A percentile compares a stretch with the other conserved stretches of the same genome.
Evolutionary conservation across 2,329 filamentous ascomycete genomes (phyloP).

Genomic region (Alternaria dauci): DNA sequence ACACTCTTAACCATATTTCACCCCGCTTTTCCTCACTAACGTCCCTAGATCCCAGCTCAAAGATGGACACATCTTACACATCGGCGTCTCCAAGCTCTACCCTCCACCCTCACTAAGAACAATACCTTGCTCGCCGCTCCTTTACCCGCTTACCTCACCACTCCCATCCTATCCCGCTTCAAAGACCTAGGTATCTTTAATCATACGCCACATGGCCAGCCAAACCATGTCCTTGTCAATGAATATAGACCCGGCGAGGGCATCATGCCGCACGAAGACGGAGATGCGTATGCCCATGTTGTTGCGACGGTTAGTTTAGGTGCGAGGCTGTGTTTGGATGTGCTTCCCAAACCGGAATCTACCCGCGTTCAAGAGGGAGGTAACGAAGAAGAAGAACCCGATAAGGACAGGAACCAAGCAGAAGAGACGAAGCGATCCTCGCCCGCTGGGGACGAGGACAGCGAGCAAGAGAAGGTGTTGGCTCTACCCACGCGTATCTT

Average conservation of each 20-base stretch:
- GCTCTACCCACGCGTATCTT: conserved; percentile 64
- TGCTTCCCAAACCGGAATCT: conserved; percentile 60
- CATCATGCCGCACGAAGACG: conserved; percentile 98
- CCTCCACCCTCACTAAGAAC: conserved; percentile 76
- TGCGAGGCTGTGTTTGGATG: conserved; percentile 76
- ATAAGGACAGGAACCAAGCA: not conserved
- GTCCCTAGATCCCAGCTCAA: conserved; percentile 56
- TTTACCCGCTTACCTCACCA: conserved; percentile 77
- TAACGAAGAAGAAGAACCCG: conserved; percentile 21
- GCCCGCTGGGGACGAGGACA: not conserved
- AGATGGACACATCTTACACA: conserved; percentile 90
- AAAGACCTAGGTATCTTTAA: conserved; percentile 60
- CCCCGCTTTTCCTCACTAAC: not conserved
- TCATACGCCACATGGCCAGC: conserved; percentile 74
- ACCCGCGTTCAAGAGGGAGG: conserved; percentile 47
- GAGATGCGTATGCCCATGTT: conserved; percentile 82
- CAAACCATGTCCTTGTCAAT: conserved; percentile 94
- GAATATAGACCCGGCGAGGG: conserved; percentile 88
- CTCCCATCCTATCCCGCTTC: conserved; percentile 71
- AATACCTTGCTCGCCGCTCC: conserved; percentile 77
- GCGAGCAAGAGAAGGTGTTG: conserved; percentile 8
- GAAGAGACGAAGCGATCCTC: not conserved
- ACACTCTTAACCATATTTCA: not conserved
- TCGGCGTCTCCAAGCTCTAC: conserved; percentile 89
- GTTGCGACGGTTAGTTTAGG: conserved; percentile 92